Conservation (phyloP, 2,329 filamentous ascomycete species). For the Mariannaea sp. region DNA sequence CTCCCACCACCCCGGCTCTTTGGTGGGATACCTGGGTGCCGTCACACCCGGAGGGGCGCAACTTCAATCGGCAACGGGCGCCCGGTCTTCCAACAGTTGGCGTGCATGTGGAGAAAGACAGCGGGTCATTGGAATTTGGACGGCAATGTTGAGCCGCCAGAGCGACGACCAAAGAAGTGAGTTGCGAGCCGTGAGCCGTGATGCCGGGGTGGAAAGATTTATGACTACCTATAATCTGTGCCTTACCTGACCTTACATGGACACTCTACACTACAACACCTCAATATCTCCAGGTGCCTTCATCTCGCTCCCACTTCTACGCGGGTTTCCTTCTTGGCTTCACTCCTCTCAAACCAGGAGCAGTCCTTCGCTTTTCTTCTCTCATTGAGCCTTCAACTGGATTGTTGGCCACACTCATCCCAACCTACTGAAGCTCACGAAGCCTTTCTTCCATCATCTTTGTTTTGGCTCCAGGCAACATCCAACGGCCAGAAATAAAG, state of each 20-base stretch:
- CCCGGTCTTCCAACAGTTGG: background rate
- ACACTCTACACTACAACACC: too few relatives aligned
- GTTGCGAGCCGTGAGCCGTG: slow-evolving; percentile 12
- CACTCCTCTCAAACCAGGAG: too few relatives aligned
- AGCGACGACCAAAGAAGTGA: too few relatives aligned
- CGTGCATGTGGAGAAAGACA: slow-evolving; percentile 22
- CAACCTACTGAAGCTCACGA: background rate
- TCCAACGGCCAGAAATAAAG: background rate
- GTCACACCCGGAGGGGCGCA: slow-evolving; percentile 18
- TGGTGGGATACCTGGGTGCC: background rate
- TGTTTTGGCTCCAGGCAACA: background rate
- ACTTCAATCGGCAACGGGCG: slow-evolving; percentile 10
- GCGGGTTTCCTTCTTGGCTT: too few relatives aligned
- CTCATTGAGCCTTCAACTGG: too few relatives aligned
- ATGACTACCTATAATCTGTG: background rate
- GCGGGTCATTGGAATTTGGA: slow-evolving; percentile 11
- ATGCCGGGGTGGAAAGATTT: background rate
- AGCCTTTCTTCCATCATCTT: background rate
- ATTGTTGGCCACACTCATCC: background rate
- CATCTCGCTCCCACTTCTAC: background rate
- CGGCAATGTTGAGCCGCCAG: slow-evolving; percentile 12
- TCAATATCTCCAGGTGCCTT: too few relatives aligned
- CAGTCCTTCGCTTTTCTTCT: too few relatives aligned
- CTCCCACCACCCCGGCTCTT: too few relatives aligned
- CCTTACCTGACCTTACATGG: too few relatives aligned